These are phyloP conservation scores for Lichtheimia ramosa DNA, from an alignment of 371 early-diverging fungal genomes.

Conservation along the genomic window DNA sequence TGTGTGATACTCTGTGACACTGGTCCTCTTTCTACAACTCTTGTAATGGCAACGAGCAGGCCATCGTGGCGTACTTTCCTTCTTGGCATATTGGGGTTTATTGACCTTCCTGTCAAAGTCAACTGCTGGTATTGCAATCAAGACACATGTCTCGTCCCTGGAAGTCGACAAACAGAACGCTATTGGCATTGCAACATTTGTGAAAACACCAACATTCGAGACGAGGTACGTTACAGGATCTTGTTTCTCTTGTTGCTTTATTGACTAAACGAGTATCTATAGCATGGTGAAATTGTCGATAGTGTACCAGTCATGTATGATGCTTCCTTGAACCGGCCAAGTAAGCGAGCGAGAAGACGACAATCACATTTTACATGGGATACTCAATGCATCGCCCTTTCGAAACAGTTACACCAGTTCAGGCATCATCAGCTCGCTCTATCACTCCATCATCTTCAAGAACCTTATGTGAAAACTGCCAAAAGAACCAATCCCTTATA, in stretches of 20 bases:
- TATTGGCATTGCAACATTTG: constrained; percentile 27
- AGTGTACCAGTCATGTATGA: constrained; percentile 11
- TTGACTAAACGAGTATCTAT: neutral
- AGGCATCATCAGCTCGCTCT: no score
- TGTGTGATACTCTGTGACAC: no score
- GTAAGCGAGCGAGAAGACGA: constrained; percentile 5
- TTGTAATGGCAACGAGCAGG: neutral
- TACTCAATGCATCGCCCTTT: no score
- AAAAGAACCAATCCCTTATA: constrained; percentile 16
- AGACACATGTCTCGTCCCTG: constrained; percentile 20
- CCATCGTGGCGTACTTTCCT: constrained; percentile 8
- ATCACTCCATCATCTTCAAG: neutral
- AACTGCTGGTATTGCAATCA: constrained; percentile 39
- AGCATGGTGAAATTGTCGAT: constrained; percentile 27
- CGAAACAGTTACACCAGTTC: no score
- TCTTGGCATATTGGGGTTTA: constrained; percentile 19
- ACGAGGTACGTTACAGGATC: constrained; percentile 14
- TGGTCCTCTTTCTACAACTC: no score
- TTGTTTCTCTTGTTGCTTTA: neutral
- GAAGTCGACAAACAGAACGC: constrained; percentile 16
- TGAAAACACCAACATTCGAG: constrained; percentile 22
- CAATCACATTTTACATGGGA: no score
- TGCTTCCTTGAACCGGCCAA: constrained; percentile 13
- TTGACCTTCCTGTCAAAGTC: constrained; percentile 19
- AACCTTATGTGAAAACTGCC: constrained; percentile 18